Percentiles rank a stretch among this genome's conserved stretches.
These are phyloP conservation scores for Pisolithus orientalis DNA, from an alignment of 768 basidiomycete genomes.

Conservation along the genomic window DNA sequence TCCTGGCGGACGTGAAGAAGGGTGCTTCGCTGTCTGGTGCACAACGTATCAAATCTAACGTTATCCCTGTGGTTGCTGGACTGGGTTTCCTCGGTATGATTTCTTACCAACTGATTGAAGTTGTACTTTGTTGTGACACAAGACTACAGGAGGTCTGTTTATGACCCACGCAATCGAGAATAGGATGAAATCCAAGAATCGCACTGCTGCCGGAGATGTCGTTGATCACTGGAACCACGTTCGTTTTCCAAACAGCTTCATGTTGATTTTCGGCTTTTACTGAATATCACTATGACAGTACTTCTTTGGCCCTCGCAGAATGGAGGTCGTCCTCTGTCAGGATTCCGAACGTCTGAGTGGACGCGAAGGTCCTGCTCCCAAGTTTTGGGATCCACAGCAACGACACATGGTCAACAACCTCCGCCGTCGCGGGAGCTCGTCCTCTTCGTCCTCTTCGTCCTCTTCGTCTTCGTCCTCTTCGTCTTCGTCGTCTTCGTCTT, in stretches of 20 bases:
- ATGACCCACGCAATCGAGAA: conserved; percentile 10
- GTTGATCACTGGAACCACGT: conserved; percentile 50
- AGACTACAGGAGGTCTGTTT: conserved; percentile 13
- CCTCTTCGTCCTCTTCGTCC: background rate
- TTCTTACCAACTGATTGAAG: background rate
- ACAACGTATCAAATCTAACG: conserved; percentile 29
- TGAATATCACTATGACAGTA: conserved; percentile 22
- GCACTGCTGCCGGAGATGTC: conserved; percentile 32
- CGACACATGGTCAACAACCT: conserved; percentile 12
- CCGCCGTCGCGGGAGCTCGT: conserved; percentile 5
- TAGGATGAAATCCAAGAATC: conserved; percentile 32
- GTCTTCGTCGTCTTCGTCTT: background rate
- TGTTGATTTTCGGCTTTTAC: background rate
- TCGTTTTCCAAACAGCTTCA: background rate
- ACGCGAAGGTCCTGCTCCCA: conserved; percentile 14
- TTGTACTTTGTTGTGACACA: background rate
- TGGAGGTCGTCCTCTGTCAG: conserved; percentile 37
- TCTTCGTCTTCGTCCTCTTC: conserved; percentile 1
- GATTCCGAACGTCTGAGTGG: conserved; percentile 26
- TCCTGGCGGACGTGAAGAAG: conserved; percentile 32
- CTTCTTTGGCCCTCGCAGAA: conserved; percentile 42
- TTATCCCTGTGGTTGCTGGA: conserved; percentile 26
- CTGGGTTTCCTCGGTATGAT: conserved; percentile 20
- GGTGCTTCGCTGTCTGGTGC: conserved; percentile 28
- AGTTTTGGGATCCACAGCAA: conserved; percentile 12